Evolutionary conservation across 2,329 filamentous ascomycete species (phyloP).

Genomic region (Cladophialophora yegresii): DNA sequence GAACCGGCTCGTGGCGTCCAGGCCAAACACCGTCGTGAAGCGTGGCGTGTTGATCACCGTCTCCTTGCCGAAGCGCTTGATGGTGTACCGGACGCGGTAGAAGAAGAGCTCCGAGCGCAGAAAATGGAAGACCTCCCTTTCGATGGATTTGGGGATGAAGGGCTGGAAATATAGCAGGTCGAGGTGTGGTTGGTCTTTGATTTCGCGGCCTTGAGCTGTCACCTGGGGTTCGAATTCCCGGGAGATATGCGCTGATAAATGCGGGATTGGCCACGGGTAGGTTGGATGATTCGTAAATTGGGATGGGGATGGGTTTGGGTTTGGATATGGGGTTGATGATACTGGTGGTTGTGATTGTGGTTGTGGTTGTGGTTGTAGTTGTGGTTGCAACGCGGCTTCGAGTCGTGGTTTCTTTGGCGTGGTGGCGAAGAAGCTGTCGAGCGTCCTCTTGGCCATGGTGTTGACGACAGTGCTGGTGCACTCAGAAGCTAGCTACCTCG

Average conservation of each 20-base stretch:
- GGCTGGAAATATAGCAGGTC: slow-evolving; percentile 76
- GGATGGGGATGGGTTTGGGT: not conserved
- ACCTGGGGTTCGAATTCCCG: slow-evolving; percentile 43
- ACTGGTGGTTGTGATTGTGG: not conserved
- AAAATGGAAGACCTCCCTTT: slow-evolving; percentile 67
- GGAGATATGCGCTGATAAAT: slow-evolving; percentile 50
- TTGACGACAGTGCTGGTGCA: not conserved
- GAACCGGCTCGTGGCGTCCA: slow-evolving; percentile 67
- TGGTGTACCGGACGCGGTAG: slow-evolving; percentile 72
- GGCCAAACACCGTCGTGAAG: slow-evolving; percentile 63
- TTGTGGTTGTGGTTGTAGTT: not conserved
- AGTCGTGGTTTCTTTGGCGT: slow-evolving; percentile 47
- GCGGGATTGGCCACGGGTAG: slow-evolving; percentile 57
- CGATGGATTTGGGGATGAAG: slow-evolving; percentile 62
- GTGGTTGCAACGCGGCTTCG: slow-evolving; percentile 5
- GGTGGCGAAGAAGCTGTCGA: slow-evolving; percentile 67
- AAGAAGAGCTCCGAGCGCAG: slow-evolving; percentile 71
- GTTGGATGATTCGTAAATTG: slow-evolving; percentile 49
- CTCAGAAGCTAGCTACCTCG: no score
- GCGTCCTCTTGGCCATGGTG: slow-evolving; percentile 58
- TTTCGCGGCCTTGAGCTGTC: slow-evolving; percentile 56
- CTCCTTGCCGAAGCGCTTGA: slow-evolving; percentile 64
- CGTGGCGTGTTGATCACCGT: slow-evolving; percentile 64
- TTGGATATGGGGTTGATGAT: not conserved
- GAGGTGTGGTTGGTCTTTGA: slow-evolving; percentile 69